Conservation (phyloP, 177 flowering plant species). For the Vitis hybrid region DNA sequence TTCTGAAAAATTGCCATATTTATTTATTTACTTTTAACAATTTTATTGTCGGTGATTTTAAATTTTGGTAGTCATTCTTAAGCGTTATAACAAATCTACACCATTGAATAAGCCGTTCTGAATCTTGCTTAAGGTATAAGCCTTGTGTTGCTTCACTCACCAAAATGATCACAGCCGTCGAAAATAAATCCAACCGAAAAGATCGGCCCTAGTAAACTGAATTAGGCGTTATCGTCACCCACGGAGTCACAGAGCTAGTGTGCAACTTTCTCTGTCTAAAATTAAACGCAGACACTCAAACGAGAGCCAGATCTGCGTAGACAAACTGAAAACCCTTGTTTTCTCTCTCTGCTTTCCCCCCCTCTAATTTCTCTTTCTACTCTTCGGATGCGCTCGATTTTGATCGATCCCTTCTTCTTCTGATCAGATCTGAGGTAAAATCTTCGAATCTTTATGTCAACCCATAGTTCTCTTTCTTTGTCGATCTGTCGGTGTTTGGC, state of each 20-base stretch:
- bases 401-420: constrained; percentile 11
- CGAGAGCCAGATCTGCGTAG: constrained; percentile 20
- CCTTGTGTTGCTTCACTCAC: neutral
- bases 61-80: too few species aligned
- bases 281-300: constrained; percentile 6
- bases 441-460: neutral
- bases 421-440: constrained; percentile 40
- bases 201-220: neutral
- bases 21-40: too few species aligned
- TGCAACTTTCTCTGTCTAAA: neutral
- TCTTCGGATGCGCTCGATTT: constrained; percentile 1
- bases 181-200: neutral
- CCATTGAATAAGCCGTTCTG: neutral
- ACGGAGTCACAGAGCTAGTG: neutral
- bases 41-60: too few species aligned
- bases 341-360: neutral
- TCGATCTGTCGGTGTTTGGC: neutral
- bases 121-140: neutral
- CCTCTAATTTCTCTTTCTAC: neutral
- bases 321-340: constrained; percentile 4
- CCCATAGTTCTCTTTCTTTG: constrained; percentile 1
- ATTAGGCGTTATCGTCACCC: neutral
- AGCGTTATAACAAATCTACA: neutral
- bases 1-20: too few species aligned
- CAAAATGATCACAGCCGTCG: neutral